These are phyloP conservation scores for Fraxinus latifolia DNA, from an alignment of 305 asterid genomes.

Conservation along the genomic window DNA sequence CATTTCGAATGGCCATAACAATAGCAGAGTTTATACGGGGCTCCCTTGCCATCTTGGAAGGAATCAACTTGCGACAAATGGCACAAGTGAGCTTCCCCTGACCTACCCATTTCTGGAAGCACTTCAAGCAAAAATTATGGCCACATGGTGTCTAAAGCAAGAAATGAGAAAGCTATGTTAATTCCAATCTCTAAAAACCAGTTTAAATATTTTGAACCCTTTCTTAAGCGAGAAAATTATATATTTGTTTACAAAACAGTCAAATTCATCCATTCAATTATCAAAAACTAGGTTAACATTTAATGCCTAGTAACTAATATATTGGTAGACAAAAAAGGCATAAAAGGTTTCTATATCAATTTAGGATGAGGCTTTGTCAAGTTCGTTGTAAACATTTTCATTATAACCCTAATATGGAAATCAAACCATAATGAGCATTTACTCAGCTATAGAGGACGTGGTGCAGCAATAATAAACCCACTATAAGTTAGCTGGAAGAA, in stretches of 20 bases:
- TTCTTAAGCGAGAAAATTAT: background rate
- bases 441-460: background rate
- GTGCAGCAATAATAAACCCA: background rate
- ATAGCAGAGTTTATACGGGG: constrained; percentile 85
- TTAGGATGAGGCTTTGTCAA: background rate
- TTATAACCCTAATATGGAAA: background rate
- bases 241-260: background rate
- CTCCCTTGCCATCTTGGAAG: constrained; percentile 66
- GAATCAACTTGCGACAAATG: constrained; percentile 62
- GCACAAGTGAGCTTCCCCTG: constrained; percentile 67
- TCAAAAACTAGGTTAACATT: background rate
- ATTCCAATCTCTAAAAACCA: background rate
- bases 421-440: background rate
- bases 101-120: constrained; percentile 69
- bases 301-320: background rate
- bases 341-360: background rate
- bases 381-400: background rate
- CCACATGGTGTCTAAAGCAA: constrained; percentile 86
- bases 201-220: background rate
- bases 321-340: background rate
- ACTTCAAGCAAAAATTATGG: constrained; percentile 87
- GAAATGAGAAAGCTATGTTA: background rate
- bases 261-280: background rate
- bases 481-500: background rate
- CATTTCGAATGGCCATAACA: constrained; percentile 74